Base-by-base conservation (phyloP, 768 basidiomycete species). In the Collybiopsis confluens region DNA sequence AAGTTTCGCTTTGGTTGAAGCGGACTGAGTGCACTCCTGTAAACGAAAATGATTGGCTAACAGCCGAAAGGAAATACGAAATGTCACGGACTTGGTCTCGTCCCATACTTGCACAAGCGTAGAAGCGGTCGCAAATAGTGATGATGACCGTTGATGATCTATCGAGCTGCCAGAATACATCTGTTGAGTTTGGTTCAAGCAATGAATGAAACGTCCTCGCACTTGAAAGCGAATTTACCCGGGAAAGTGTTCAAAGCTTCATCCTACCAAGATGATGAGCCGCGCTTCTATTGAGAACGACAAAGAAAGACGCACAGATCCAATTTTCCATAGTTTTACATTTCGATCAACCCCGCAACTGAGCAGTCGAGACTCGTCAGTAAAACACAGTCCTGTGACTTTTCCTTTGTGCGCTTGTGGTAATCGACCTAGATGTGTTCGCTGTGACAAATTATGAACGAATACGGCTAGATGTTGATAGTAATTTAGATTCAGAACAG, bases 21-120 rank as follows among this genome's bases (percentile, higher is more conserved):
- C 87, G 83, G 37, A 98, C 86, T 37, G 83, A 79, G 85, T 2
- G 90, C 82, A 52, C 85, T 92, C 76, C 91, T 92, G 28, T 53
- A 1, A 36, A n/a, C n/a, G n/a, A n/a, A n/a, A 24, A 18, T 15
- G 52, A 9, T n/a, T 53, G 42, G 55, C 2, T 54, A 40, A 41
- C 23, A 24, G 26, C 38, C 20, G 27, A 36, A 15, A 38, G 40
- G 42, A 30, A 38, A 30, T 28, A 26, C 41, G 30, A 13, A 45
- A 1, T 23, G 62, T 46, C 5, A 28, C 83, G n/a, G 52, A 92
- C 90, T 92, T 92, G 35, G 88, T 95, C 69, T 98, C 93, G 61
- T 99, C 97, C 97, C 97, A 99, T 59, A 99, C 79, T 67, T 98
- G 96, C 6, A 99, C 94, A 45, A 82, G 79, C 61, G 88, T 92